phyloP scores from a whole-genome alignment of 768 basidiomycete genomes.

The Russula virescens region DNA sequence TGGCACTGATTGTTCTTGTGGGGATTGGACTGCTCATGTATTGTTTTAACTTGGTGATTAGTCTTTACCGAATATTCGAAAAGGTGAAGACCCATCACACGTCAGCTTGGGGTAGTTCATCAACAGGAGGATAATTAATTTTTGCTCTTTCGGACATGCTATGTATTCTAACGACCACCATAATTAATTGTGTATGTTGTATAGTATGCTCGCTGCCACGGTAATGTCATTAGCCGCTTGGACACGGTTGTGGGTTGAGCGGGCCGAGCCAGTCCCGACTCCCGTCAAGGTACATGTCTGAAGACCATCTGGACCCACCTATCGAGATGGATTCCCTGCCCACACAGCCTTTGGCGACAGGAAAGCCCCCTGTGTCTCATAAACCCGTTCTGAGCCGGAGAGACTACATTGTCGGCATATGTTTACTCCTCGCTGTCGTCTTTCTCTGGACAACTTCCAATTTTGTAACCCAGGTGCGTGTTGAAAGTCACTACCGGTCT shows the following conservation, averaged over 20 bases:
- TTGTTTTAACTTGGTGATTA: slow-evolving; percentile 79
- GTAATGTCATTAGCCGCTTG: too few relatives aligned
- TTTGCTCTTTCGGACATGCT: background rate
- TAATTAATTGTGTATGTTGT: too few relatives aligned
- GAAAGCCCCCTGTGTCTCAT: background rate
- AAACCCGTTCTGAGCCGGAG: slow-evolving; percentile 20
- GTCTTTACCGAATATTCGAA: slow-evolving; percentile 81
- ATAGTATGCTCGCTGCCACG: too few relatives aligned
- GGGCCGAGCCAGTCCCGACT: too few relatives aligned
- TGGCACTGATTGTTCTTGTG: slow-evolving; percentile 73
- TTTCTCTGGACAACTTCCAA: slow-evolving; percentile 85
- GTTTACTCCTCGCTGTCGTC: slow-evolving; percentile 68
- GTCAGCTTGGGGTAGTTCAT: slow-evolving; percentile 1
- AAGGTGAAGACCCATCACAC: slow-evolving; percentile 69
- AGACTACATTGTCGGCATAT: slow-evolving; percentile 55
- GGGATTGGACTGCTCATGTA: slow-evolving; percentile 74
- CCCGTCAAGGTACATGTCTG: background rate
- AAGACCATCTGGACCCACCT: background rate
- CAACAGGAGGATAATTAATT: background rate
- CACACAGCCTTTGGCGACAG: background rate
- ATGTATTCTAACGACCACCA: background rate
- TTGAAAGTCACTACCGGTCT: background rate
- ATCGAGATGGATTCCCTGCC: slow-evolving; percentile 23
- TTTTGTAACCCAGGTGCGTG: slow-evolving; percentile 73
- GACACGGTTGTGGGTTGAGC: too few relatives aligned